Base-by-base conservation (phyloP, 169 alveolate genomes). In the Plasmodium gallinaceum region DNA sequence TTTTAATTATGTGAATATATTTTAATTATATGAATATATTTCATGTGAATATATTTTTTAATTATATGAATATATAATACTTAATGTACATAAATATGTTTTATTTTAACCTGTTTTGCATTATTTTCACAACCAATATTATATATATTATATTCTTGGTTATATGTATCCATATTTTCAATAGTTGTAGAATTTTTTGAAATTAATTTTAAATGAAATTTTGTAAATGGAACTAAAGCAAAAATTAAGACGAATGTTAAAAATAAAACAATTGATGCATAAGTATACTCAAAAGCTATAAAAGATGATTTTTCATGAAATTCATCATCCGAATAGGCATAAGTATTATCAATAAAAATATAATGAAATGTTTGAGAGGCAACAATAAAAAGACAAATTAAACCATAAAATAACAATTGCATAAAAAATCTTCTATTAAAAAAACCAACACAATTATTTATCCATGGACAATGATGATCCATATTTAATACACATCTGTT, bases 401-500 rank as follows among this genome's bases (percentile, higher is more conserved):
- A 95, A 51, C 98, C 96, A 91, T 98, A 98, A 37, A 97, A 92
- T 16, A 98, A 95, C 88, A 98, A 93, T 74, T 97, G 98, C 64
- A 97, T 96, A 93, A 98, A 98, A 91, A 93, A 98, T 92, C 97
- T 98, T 60, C 99, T 93, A 94, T 98, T 98, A 93, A 96, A 96
- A 94, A 97, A 98, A 9, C 99, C 99, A 43, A 98, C 98, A 92
- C 99, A 98, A 89, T 98, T 98, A 92, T 97, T 97, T 51, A 98
- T 97, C 99, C 99, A 98, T 24, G 99, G 99, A 88, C 99, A 98
- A 88, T 98, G 99, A 93, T 98, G 99, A 71, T 98, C 99, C 99
- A 98, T 98, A 88, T 97, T 97, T 87, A 98, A 93, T 20, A 98
- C 99, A 91, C 97, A 98, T 78, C 98, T 91, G 89, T 97, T 97